Conservation (phyloP, 2,329 filamentous ascomycete species). For the Cadophora gregata region DNA sequence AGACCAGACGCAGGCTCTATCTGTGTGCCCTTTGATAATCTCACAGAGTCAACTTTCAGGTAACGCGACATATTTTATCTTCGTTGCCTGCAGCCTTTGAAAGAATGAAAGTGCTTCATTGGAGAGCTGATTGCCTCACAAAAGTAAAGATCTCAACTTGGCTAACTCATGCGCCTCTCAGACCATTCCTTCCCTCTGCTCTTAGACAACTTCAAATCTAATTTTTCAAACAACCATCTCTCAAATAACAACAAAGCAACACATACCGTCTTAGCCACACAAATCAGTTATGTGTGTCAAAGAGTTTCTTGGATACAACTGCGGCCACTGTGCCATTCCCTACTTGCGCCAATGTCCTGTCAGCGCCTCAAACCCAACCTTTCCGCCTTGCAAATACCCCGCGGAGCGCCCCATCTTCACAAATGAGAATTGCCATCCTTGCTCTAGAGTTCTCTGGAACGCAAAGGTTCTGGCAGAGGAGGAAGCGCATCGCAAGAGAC, state of each 20-base stretch:
- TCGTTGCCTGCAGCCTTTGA: background rate
- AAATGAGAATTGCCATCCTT: conserved; percentile 40
- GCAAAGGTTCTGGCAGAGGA: conserved; percentile 36
- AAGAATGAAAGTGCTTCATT: background rate
- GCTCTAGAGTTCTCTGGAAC: conserved; percentile 43
- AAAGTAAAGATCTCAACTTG: no score
- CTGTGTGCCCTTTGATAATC: background rate
- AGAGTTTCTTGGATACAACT: conserved; percentile 54
- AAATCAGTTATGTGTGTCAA: conserved; percentile 51
- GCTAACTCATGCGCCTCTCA: background rate
- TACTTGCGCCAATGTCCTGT: conserved; percentile 51
- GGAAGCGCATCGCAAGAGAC: conserved; percentile 35
- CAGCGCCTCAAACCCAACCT: conserved; percentile 34
- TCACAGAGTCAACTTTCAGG: background rate
- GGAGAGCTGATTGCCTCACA: no score
- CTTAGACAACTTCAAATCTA: conserved; percentile 4
- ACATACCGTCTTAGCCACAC: conserved; percentile 1
- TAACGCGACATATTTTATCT: background rate
- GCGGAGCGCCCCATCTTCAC: conserved; percentile 37
- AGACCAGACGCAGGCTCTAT: background rate
- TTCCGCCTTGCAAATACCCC: conserved; percentile 39
- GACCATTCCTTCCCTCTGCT: background rate
- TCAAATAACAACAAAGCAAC: no score
- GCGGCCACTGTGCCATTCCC: conserved; percentile 52
- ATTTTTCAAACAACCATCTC: background rate